These are phyloP conservation scores for Amyloporia xantha DNA, from an alignment of 768 basidiomycete genomes.

Conservation along the genomic window DNA sequence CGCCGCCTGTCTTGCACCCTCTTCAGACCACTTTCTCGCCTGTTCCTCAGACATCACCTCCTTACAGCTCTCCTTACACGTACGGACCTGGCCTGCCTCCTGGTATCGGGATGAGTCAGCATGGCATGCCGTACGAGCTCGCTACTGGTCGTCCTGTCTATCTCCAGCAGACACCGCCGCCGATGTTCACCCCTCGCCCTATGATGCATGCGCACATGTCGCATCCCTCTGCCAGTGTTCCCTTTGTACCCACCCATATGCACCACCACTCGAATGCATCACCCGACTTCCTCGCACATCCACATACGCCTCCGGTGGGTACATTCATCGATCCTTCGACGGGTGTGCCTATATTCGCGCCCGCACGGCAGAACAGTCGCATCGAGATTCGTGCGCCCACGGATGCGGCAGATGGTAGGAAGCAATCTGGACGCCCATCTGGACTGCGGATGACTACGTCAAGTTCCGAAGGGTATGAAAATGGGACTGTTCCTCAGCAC, in stretches of 20 bases:
- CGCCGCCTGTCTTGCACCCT: conserved; percentile 35
- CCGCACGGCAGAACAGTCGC: conserved; percentile 65
- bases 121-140: conserved; percentile 77
- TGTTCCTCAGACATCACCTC: conserved; percentile 41
- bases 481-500: neutral
- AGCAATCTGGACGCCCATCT: conserved; percentile 25
- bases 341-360: conserved; percentile 65
- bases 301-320: conserved; percentile 56
- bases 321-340: conserved; percentile 62
- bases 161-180: conserved; percentile 50
- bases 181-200: conserved; percentile 65
- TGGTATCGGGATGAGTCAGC: conserved; percentile 66
- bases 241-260: conserved; percentile 58
- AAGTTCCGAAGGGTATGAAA: conserved; percentile 7
- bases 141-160: conserved; percentile 78
- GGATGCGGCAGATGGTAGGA: conserved; percentile 25
- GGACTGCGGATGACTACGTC: conserved; percentile 39
- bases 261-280: conserved; percentile 51
- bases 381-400: conserved; percentile 67
- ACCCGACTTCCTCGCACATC: conserved; percentile 54
- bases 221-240: conserved; percentile 35
- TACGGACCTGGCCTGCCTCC: conserved; percentile 53
- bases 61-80: conserved; percentile 62
- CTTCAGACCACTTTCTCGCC: conserved; percentile 39
- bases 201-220: conserved; percentile 49